Evolutionary conservation across 306 rosid species (phyloP), one percentile per base, ranked within the genome.

Genomic region (apple (Malus domestica)): DNA sequence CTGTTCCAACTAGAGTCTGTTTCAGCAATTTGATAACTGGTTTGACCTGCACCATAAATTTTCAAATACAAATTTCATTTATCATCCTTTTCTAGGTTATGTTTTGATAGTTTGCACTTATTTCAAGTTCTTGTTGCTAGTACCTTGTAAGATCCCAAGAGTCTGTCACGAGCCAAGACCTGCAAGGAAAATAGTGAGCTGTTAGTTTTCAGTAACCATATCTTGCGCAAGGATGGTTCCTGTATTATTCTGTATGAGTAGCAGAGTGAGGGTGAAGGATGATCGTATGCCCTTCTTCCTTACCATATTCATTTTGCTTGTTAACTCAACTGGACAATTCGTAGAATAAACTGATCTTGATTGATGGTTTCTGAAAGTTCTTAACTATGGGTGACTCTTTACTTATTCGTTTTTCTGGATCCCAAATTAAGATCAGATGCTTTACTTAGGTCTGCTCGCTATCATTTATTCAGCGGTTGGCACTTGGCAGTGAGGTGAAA

Each of bases 141-240:
- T 95, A 95, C 99, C 99, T 92, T 95, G 88, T 89, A 95, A 76
- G 99, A 92, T 72, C 97, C 97, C 93, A 90, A 77, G 73, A 95
- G 83, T 81, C 99, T 90, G 78, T 95, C 99, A 38, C 96, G 99
- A 82, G 99, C 97, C 79, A 95, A 84, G 82, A 92, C 85, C 97
- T 95, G 68, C 88, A 78, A n/a, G 59, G 67, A 79, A 78, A 54
- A n/a, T 32, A 19, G n/a, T 22, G 74, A 62, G 76, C 49, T 44
- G 67, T 83, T 83, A 79, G 89, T 76, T 60, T 79, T 42, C 61
- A 30, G 32, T 54, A 32, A 66, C 74, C n/a, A 67, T 67, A 81
- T 46, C 46, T 67, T 45, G 59, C 42, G 23, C 54, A 64, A 22
- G 40, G 35, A 68, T 57, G 51, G 45, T 71, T 58, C 67, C 32